phyloP scores from a whole-genome alignment of 257 asterid species.

The Solanum sejunctum region DNA sequence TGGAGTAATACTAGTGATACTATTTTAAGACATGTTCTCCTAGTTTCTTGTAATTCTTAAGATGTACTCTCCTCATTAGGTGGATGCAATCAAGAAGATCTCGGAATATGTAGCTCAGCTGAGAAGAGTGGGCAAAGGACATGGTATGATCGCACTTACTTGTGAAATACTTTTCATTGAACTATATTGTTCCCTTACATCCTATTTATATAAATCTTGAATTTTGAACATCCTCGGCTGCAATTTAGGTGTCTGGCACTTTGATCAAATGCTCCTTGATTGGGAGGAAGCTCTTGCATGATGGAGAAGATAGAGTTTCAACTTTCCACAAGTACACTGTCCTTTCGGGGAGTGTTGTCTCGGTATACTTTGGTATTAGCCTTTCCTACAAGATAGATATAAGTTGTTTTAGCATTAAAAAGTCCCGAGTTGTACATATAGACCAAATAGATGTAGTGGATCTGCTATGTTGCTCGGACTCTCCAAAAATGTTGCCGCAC shows the following conservation, averaged over 20 bases:
- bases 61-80: conserved; percentile 8
- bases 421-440: not conserved
- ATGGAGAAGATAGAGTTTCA: not conserved
- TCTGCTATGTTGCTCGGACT: too few relatives aligned
- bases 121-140: conserved; percentile 46
- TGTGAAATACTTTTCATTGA: not conserved
- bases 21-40: not conserved
- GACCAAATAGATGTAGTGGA: not conserved
- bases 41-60: not conserved
- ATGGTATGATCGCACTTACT: conserved; percentile 14
- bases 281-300: conserved; percentile 8
- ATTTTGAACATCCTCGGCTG: not conserved
- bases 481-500: too few relatives aligned
- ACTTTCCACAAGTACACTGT: not conserved
- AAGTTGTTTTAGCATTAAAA: not conserved
- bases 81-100: conserved; percentile 38
- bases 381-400: not conserved
- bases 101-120: conserved; percentile 45
- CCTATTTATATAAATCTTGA: not conserved
- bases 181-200: not conserved
- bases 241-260: conserved; percentile 31
- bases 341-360: not conserved
- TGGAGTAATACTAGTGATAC: not conserved
- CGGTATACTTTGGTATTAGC: not conserved
- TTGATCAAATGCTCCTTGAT: conserved; percentile 31